Base-by-base conservation (phyloP, 2,329 filamentous ascomycete genomes). In the Penicillium vulpinum region DNA sequence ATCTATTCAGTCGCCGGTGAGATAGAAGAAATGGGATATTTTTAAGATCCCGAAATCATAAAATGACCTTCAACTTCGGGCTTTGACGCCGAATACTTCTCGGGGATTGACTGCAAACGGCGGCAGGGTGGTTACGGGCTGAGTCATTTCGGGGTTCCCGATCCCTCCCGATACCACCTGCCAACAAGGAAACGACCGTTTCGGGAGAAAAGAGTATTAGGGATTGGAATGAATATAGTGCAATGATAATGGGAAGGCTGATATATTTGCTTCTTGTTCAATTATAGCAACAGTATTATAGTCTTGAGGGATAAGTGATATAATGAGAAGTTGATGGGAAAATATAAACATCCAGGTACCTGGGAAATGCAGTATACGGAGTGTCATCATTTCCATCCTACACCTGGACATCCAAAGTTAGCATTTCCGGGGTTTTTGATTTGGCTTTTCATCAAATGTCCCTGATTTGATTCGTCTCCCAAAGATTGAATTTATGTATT, bases 181-280 rank as follows among this genome's bases (percentile, higher is more conserved):
- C 56, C 29, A 35, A 4, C 13, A 28, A 29, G 8, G 9, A 15
- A 9, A 18, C 65, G 64, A 57, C 56, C 26, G 26, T 28, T 40
- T 62, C 41, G 61, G 59, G 11, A 44, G 44, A 15, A 31, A 18
- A 29, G 18, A 35, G 45, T 26, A 41, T 45, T 29, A 5, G 40
- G 8, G 22, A 51, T 29, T 22, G 16, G 2, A 18, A 29, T 35
- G 13, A 33, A 49, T 36, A 47, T n/a, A 13, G 43, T 54, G 45
- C 16, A 57, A 51, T 26, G 62, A 66, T 68, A 73, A 71, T 73
- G 70, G 71, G 68, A 63, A 71, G 63, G 13, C 41, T 24, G 39
- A 62, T 56, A 5, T 24, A 53, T 8, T 43, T 58, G 62, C 51
- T 73, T 73, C 51, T 65, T 69, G 62, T 71, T 72, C 48, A 45